These are phyloP conservation scores for Colletotrichum musicola DNA, from an alignment of 2,329 filamentous ascomycete species.

Conservation along the genomic window DNA sequence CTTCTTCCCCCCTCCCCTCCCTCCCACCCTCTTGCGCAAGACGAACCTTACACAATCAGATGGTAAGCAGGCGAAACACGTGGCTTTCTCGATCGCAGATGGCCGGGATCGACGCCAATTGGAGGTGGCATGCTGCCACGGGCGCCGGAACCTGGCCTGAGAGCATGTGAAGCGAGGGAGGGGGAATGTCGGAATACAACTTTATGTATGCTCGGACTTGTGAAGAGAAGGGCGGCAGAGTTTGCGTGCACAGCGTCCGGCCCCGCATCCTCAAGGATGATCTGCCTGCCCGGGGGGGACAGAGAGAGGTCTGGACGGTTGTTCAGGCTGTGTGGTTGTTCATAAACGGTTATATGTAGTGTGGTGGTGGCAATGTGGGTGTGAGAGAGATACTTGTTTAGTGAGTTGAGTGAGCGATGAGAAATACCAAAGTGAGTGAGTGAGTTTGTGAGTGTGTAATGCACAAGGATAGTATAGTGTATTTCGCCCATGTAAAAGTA, in stretches of 20 bases:
- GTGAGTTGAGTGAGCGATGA: too few species aligned
- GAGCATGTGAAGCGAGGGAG: constrained; percentile 17
- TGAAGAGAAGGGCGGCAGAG: background rate
- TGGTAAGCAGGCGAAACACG: constrained; percentile 16
- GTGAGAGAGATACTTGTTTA: too few species aligned
- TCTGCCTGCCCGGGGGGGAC: too few species aligned
- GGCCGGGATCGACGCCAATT: constrained; percentile 13
- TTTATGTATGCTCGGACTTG: constrained; percentile 26
- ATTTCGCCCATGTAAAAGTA: background rate
- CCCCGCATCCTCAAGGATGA: background rate
- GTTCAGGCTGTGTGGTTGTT: too few species aligned
- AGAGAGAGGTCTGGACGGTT: too few species aligned
- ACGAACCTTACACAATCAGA: constrained; percentile 10
- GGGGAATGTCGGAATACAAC: constrained; percentile 7
- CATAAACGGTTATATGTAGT: too few species aligned
- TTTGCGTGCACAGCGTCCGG: background rate
- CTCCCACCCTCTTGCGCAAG: background rate
- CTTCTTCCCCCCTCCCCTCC: background rate
- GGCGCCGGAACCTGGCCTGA: background rate
- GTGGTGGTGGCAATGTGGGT: too few species aligned
- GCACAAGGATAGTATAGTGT: background rate
- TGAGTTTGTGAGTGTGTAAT: background rate
- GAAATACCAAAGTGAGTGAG: too few species aligned
- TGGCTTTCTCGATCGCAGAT: background rate
- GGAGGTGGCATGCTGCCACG: background rate